Evolutionary conservation across 2,329 filamentous ascomycete species (phyloP).

Genomic region (Penicillium sp.): DNA sequence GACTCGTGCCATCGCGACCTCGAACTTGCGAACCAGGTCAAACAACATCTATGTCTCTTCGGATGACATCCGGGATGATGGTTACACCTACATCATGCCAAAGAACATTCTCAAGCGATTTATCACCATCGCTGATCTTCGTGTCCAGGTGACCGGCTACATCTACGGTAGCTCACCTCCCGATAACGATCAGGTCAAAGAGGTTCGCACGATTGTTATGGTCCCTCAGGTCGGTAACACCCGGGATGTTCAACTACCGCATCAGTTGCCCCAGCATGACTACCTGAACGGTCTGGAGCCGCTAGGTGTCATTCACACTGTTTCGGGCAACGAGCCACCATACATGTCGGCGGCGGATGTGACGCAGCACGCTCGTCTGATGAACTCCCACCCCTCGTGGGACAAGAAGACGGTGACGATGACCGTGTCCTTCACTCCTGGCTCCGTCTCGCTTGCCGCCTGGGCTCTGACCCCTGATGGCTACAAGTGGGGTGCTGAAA

Average conservation of each 20-base stretch:
- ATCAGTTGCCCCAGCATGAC: slow-evolving; percentile 88
- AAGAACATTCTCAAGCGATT: slow-evolving; percentile 99
- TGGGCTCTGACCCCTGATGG: slow-evolving; percentile 91
- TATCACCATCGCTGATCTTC: slow-evolving; percentile 94
- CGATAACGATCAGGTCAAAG: slow-evolving; percentile 96
- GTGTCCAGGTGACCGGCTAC: slow-evolving; percentile 94
- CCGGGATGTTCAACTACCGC: slow-evolving; percentile 86
- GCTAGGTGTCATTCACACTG: slow-evolving; percentile 91
- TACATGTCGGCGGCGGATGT: slow-evolving; percentile 97
- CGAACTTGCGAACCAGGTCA: slow-evolving; percentile 86
- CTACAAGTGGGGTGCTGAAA: slow-evolving; percentile 96
- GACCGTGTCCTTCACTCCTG: slow-evolving; percentile 93
- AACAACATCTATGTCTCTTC: slow-evolving; percentile 99
- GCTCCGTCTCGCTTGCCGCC: slow-evolving; percentile 89
- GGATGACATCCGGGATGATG: slow-evolving; percentile 87
- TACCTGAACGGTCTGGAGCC: slow-evolving; percentile 85
- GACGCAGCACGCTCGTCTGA: slow-evolving; percentile 87
- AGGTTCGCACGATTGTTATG: slow-evolving; percentile 95
- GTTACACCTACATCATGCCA: slow-evolving; percentile 96
- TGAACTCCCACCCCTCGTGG: slow-evolving; percentile 79
- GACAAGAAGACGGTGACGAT: slow-evolving; percentile 92
- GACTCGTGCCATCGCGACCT: slow-evolving; percentile 92
- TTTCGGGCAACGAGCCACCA: slow-evolving; percentile 89
- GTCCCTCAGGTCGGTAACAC: slow-evolving; percentile 94
- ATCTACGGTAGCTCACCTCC: slow-evolving; percentile 90